Conservation (phyloP, 2,329 filamentous ascomycete species). For the Metarhizium robertsii region DNA sequence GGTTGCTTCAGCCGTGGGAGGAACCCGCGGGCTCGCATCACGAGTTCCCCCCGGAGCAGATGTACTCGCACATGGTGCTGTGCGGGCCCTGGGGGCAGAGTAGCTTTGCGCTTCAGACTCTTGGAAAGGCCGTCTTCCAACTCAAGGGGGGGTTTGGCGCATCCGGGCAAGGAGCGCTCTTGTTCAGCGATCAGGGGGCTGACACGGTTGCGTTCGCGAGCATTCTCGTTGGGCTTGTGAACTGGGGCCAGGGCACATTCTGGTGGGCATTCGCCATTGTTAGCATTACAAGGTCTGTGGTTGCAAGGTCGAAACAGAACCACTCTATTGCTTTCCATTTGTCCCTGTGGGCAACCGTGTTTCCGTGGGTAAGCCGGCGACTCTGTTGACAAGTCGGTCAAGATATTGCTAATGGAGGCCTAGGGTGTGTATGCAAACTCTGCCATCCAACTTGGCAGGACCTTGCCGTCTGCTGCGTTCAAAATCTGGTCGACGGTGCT, state of each 20-base stretch:
- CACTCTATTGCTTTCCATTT: constrained; percentile 15
- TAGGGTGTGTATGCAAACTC: constrained; percentile 30
- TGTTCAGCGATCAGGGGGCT: constrained; percentile 22
- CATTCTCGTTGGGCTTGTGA: constrained; percentile 7
- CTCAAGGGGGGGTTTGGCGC: background rate
- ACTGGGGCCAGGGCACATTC: constrained; percentile 30
- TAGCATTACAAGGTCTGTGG: constrained; percentile 17
- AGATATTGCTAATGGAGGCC: too few relatives aligned
- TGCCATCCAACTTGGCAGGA: constrained; percentile 24
- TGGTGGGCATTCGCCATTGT: constrained; percentile 31
- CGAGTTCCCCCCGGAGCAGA: background rate
- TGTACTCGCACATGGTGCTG: constrained; percentile 6
- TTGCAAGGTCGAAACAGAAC: constrained; percentile 9
- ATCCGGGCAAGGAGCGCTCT: background rate
- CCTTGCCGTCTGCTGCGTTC: constrained; percentile 28
- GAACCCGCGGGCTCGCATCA: background rate
- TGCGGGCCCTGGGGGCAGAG: constrained; percentile 29
- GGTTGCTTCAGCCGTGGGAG: constrained; percentile 18
- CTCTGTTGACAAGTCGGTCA: too few relatives aligned
- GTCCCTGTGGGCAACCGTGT: constrained; percentile 23
- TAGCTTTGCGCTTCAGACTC: constrained; percentile 17
- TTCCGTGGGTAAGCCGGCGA: constrained; percentile 22
- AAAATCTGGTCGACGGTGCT: constrained; percentile 27
- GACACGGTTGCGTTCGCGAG: constrained; percentile 11
- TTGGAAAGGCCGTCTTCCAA: background rate